These are phyloP conservation scores for Gilbertella persicaria DNA, from an alignment of 371 early-diverging fungal species.

Conservation along the genomic window DNA sequence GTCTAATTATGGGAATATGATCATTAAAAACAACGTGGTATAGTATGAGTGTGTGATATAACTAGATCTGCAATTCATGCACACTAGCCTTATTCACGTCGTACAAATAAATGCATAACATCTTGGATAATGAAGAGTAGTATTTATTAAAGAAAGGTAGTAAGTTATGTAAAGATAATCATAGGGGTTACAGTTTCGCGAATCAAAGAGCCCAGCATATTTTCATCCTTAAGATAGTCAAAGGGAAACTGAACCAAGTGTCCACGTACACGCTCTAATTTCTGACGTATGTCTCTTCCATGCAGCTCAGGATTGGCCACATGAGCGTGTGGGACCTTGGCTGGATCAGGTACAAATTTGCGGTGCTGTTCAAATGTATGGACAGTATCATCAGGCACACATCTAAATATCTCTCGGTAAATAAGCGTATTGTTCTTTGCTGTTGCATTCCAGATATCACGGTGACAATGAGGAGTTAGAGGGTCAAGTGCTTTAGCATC, in stretches of 20 bases:
- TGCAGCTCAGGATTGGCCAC: constrained; percentile 50
- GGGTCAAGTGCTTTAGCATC: constrained; percentile 66
- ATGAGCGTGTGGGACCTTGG: constrained; percentile 58
- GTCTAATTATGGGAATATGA: too few relatives aligned
- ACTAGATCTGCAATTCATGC: too few relatives aligned
- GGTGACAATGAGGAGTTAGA: constrained; percentile 61
- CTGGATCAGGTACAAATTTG: constrained; percentile 56
- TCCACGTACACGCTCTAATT: constrained; percentile 51
- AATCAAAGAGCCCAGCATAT: constrained; percentile 60
- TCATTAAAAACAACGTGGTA: too few relatives aligned
- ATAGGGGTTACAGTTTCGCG: constrained; percentile 50
- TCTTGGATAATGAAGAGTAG: too few relatives aligned
- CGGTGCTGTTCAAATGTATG: constrained; percentile 65
- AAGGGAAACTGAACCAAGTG: constrained; percentile 77
- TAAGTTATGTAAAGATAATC: constrained; percentile 50
- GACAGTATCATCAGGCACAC: constrained; percentile 85
- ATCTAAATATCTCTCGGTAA: constrained; percentile 81
- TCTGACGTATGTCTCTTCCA: constrained; percentile 37
- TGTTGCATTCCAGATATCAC: constrained; percentile 61
- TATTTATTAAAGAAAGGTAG: too few relatives aligned
- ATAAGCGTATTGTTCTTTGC: constrained; percentile 70
- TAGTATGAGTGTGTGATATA: too few relatives aligned
- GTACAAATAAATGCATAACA: too few relatives aligned
- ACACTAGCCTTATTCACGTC: too few relatives aligned
- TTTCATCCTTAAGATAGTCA: constrained; percentile 69